Evolutionary conservation across 2,329 filamentous ascomycete species (phyloP).

Genomic region (Xylaria sp.): DNA sequence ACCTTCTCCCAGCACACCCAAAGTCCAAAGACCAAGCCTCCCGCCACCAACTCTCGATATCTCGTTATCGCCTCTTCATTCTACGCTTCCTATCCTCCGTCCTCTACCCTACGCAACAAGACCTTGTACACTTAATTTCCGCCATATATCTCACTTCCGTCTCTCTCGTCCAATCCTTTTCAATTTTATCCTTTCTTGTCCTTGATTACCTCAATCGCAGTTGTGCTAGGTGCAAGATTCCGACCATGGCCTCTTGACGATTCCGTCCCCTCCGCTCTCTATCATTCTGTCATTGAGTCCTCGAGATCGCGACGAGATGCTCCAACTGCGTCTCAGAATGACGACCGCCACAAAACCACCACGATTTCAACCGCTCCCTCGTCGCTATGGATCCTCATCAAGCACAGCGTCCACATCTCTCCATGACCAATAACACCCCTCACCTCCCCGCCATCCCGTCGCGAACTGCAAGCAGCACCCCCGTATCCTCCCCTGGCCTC

Average conservation of each 20-base stretch:
- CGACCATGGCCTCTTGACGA: constrained; percentile 32
- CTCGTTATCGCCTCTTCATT: constrained; percentile 17
- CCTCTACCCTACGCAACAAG: neutral
- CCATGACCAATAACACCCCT: constrained; percentile 51
- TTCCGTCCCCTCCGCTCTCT: constrained; percentile 2
- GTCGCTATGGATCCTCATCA: constrained; percentile 50
- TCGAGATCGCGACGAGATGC: constrained; percentile 45
- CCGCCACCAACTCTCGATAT: constrained; percentile 33
- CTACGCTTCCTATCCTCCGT: constrained; percentile 15
- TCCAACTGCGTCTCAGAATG: constrained; percentile 47
- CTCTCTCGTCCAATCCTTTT: neutral
- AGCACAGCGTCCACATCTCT: constrained; percentile 49
- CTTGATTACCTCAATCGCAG: constrained; percentile 8
- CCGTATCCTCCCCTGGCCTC: constrained; percentile 69
- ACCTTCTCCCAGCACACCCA: constrained; percentile 30
- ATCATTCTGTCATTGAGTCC: constrained; percentile 20
- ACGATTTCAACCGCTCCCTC: constrained; percentile 41
- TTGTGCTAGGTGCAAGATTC: neutral
- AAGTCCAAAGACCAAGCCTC: constrained; percentile 32
- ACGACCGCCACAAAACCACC: constrained; percentile 43
- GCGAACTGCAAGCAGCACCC: constrained; percentile 65
- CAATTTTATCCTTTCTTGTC: neutral
- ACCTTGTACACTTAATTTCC: constrained; percentile 11
- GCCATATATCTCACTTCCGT: constrained; percentile 12
- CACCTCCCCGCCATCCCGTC: constrained; percentile 54